phyloP scores from a whole-genome alignment of 1,284 basidiomycete genomes.

The Apiotrichum mycotoxinovorans region DNA sequence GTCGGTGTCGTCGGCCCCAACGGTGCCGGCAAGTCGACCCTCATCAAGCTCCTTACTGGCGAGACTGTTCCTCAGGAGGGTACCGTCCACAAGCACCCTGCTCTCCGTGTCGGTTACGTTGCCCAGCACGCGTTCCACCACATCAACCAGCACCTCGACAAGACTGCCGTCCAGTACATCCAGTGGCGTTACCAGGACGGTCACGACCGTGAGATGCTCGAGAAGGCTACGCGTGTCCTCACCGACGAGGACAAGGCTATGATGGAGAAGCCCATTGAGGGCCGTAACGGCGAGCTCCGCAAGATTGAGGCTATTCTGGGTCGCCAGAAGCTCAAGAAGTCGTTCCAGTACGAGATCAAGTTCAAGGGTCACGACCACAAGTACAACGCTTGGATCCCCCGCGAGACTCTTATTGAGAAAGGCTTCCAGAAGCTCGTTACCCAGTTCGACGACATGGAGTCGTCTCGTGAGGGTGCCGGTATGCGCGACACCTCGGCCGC shows the following conservation, averaged over 20 bases:
- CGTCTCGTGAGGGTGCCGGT: conserved; percentile 88
- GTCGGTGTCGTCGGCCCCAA: conserved; percentile 95
- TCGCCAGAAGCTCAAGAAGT: conserved; percentile 96
- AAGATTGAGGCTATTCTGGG: conserved; percentile 85
- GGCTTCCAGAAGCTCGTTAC: conserved; percentile 89
- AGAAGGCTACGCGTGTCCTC: conserved; percentile 85
- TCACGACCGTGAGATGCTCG: conserved; percentile 90
- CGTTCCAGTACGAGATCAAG: conserved; percentile 93
- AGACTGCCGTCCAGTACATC: conserved; percentile 92
- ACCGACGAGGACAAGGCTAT: conserved; percentile 81
- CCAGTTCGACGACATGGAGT: conserved; percentile 95
- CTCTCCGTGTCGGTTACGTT: conserved; percentile 93
- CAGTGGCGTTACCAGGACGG: conserved; percentile 99
- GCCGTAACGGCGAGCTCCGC: conserved; percentile 85
- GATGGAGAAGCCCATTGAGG: conserved; percentile 84
- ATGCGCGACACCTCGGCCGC: conserved; percentile 74
- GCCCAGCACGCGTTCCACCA: conserved; percentile 98
- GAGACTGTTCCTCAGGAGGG: conserved; percentile 92
- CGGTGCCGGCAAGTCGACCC: conserved; percentile 94
- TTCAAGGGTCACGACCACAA: conserved; percentile 92
- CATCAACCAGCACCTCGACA: conserved; percentile 88
- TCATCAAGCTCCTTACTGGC: conserved; percentile 76
- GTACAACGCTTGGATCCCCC: conserved; percentile 87
- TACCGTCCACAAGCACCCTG: conserved; percentile 91
- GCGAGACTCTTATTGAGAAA: conserved; percentile 81